Evolutionary conservation across 106 monocot genomes (phyloP).

Genomic region (Dioscorea alata): DNA sequence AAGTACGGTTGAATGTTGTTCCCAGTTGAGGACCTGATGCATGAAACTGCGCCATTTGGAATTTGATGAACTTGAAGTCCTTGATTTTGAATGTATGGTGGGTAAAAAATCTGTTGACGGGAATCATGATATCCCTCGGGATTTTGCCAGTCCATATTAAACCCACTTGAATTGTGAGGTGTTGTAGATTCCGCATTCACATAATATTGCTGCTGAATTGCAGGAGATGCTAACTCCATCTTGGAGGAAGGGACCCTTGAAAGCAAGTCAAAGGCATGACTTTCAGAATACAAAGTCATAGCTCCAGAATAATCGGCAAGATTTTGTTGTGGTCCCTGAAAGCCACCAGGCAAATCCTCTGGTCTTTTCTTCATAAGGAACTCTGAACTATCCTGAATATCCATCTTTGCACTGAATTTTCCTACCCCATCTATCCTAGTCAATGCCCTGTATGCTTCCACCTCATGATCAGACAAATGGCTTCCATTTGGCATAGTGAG

Average conservation of each 20-base stretch:
- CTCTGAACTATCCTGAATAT: background rate
- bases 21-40: background rate
- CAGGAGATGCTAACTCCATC: background rate
- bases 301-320: background rate
- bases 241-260: background rate
- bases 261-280: background rate
- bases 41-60: background rate
- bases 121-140: background rate
- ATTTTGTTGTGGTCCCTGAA: background rate
- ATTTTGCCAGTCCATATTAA: background rate
- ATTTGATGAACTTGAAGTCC: background rate
- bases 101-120: background rate
- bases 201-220: constrained; percentile 3
- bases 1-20: background rate
- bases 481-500: background rate
- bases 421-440: background rate
- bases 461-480: background rate
- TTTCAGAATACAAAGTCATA: background rate
- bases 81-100: background rate
- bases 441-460: background rate
- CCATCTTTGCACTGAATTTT: background rate
- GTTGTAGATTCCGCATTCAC: background rate
- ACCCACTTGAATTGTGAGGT: background rate
- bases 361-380: background rate
- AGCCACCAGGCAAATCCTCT: background rate